These are phyloP conservation scores for Cladophialophora carrionii DNA, from an alignment of 2,329 filamentous ascomycete genomes.

Conservation along the genomic window DNA sequence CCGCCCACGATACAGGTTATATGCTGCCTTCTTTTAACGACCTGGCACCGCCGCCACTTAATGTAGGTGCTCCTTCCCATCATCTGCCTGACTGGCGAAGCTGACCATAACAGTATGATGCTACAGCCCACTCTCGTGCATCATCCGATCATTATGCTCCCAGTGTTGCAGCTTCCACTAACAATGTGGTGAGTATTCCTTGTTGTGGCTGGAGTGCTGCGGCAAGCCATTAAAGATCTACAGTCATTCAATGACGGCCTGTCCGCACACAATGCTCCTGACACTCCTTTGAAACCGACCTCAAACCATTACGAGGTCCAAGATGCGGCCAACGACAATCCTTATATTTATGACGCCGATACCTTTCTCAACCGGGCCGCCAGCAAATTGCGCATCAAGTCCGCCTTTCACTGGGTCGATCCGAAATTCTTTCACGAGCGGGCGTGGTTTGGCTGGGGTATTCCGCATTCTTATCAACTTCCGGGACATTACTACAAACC, in stretches of 20 bases:
- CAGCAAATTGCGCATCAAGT: constrained; percentile 10
- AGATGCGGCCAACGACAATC: constrained; percentile 15
- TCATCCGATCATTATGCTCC: not conserved
- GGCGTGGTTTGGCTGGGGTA: constrained; percentile 18
- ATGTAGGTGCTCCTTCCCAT: not conserved
- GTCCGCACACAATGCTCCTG: constrained; percentile 6
- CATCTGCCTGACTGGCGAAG: not conserved
- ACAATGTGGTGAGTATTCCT: constrained; percentile 5
- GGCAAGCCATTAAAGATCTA: not conserved
- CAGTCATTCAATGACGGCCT: constrained; percentile 12
- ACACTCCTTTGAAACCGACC: constrained; percentile 3
- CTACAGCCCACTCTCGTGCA: not conserved
- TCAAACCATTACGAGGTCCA: constrained; percentile 8
- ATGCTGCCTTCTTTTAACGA: constrained; percentile 1
- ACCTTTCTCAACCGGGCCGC: constrained; percentile 19
- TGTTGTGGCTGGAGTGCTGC: not conserved
- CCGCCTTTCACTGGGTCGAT: constrained; percentile 18
- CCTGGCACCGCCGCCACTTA: not conserved
- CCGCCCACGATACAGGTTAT: constrained; percentile 2
- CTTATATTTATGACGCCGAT: constrained; percentile 16
- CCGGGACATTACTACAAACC: constrained; percentile 20
- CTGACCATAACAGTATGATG: constrained; percentile 6
- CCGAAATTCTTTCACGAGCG: constrained; percentile 24
- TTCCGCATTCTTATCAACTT: constrained; percentile 24
- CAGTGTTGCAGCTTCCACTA: constrained; percentile 7